Conservation (phyloP, 225 moss, liverwort and hornwort species). For the Marchantia paleacea region DNA sequence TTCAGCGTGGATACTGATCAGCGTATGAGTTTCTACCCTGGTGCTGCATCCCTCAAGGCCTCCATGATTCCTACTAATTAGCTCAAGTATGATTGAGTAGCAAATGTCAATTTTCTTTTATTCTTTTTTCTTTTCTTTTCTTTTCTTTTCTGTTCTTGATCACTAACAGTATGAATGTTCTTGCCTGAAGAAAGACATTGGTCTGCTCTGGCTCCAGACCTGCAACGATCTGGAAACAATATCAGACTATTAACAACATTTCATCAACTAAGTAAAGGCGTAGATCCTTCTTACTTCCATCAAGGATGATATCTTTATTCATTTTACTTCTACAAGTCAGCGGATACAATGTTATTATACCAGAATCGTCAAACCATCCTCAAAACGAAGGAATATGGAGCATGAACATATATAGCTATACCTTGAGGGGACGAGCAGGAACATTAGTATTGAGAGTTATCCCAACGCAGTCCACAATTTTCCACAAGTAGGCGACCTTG, state of each 20-base stretch:
- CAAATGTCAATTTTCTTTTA: too few relatives aligned
- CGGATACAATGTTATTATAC: neutral
- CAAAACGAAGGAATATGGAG: neutral
- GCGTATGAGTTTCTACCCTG: too few relatives aligned
- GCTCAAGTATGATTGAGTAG: too few relatives aligned
- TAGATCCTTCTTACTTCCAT: neutral
- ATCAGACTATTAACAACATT: neutral
- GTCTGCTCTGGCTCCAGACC: conserved; percentile 91
- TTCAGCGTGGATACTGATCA: too few relatives aligned
- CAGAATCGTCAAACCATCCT: neutral
- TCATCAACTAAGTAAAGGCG: too few relatives aligned
- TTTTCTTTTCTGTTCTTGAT: too few relatives aligned
- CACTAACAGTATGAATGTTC: neutral
- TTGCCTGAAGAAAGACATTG: conserved; percentile 83
- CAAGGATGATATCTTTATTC: neutral
- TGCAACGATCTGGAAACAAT: conserved; percentile 61
- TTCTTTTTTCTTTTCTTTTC: too few relatives aligned
- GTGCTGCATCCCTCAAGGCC: too few relatives aligned
- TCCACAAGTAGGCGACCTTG: conserved; percentile 73
- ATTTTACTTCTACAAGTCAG: neutral
- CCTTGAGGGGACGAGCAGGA: conserved; percentile 72
- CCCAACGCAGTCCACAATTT: conserved; percentile 80
- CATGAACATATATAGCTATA: neutral
- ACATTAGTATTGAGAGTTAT: conserved; percentile 73
- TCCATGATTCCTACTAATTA: too few relatives aligned